A percentile compares a stretch with the other conserved stretches of the same genome.
Evolutionary conservation across 345 rosid genomes (phyloP).

Genomic region (Cochlearia excelsa): DNA sequence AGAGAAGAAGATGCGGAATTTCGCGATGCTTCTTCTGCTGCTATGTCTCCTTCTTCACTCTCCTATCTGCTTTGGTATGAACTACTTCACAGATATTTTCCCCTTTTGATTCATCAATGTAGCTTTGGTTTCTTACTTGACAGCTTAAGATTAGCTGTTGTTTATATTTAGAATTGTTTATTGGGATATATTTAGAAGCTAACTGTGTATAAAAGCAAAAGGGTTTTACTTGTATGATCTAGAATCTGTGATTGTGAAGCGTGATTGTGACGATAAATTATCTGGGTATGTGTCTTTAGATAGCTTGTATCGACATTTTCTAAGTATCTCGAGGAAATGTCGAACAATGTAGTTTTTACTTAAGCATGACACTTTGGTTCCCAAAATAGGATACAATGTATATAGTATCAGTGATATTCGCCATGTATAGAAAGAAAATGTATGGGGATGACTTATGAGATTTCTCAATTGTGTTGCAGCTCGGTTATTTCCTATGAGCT

Average conservation of each 20-base stretch:
- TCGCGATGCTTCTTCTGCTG: slow-evolving; percentile 38
- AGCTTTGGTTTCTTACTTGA: slow-evolving; percentile 13
- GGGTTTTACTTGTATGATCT: slow-evolving; percentile 1
- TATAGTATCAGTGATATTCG: neutral
- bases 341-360: neutral
- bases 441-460: slow-evolving; percentile 21
- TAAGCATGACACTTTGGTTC: neutral
- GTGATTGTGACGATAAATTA: neutral
- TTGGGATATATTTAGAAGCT: slow-evolving; percentile 7
- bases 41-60: slow-evolving; percentile 44
- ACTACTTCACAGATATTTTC: neutral
- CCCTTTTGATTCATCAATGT: neutral
- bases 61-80: slow-evolving; percentile 37
- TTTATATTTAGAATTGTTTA: neutral
- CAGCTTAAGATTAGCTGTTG: slow-evolving; percentile 32
- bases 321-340: slow-evolving; percentile 6
- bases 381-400: slow-evolving; percentile 2
- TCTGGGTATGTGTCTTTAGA: no score
- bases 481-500: slow-evolving; percentile 43
- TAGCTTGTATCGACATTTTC: neutral
- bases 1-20: slow-evolving; percentile 38
- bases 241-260: slow-evolving; percentile 25
- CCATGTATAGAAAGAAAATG: slow-evolving; percentile 7
- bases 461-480: slow-evolving; percentile 44
- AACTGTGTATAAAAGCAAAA: slow-evolving; percentile 29